Base-by-base conservation (phyloP, 1,139 yeast genomes). In the Kazachstania sp. region DNA sequence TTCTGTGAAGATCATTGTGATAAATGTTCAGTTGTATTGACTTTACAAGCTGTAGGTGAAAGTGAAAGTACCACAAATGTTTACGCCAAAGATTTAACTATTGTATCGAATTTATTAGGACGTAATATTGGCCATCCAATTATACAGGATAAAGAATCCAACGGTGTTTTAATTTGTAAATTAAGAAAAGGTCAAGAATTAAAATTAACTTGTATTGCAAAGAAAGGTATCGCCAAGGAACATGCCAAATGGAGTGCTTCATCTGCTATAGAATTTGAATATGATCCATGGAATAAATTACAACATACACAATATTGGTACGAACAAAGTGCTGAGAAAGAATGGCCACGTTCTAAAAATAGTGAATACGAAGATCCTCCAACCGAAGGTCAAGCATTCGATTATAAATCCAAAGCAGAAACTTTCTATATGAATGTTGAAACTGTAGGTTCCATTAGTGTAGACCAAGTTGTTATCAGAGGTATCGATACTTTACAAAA, bases 171-270 rank as follows among this genome's bases (percentile, higher is more conserved):
- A 49, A 79, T 92, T 54, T 88, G 97, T 70, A 90, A 90, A 66
- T 75, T 92, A 59, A 79, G 96, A 66, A 86, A 85, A 64, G 95
- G 90, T 64, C 99, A 92, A 70, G 97, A 92, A 64, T 73, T 92
- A 57, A 77, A 85, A 56, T 71, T 92, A 51, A 82, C 85, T 53
- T 92, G 99, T 69, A 85, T 92, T 54, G 98, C 99, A 47, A 92
- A 94, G 67, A 92, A 92, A 71, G 98, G 99, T 40, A 92, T 94
- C 52, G 90, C 97, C 40, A 92, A 94, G 66, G 99, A 92, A 66
- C 99, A 92, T 63, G 97, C 98, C 45, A 92, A 92, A 64, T 92
- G 98, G 98, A 83, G 95, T 6, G 97, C 98, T 1, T 86, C 95
- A 57, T 78, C 97, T 0, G 98, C 98, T n/a, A 77, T 94, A 48